Percentiles rank a stretch among this genome's conserved stretches.
Evolutionary conservation across 164 flowering plant species (phyloP).

Genomic region (Nymphaea colorata): DNA sequence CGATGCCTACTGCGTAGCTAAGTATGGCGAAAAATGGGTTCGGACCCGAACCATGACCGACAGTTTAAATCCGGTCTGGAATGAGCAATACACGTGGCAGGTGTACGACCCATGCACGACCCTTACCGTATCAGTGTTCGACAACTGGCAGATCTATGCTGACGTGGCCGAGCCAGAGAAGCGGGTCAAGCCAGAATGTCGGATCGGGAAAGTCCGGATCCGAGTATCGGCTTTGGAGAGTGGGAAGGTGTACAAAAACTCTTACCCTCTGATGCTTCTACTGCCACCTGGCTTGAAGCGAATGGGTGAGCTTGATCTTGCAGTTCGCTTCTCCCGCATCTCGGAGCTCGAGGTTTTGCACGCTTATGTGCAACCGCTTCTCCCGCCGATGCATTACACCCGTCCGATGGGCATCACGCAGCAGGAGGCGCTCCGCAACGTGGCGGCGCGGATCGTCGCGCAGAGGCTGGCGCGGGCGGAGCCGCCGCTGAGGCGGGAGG

Average conservation of each 20-base stretch:
- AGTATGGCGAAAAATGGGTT: slow-evolving; percentile 84
- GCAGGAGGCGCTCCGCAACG: slow-evolving; percentile 44
- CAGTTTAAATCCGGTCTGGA: slow-evolving; percentile 70
- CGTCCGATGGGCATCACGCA: slow-evolving; percentile 58
- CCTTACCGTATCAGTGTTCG: slow-evolving; percentile 63
- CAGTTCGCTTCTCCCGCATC: slow-evolving; percentile 38
- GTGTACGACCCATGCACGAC: slow-evolving; percentile 89
- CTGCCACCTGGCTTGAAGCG: slow-evolving; percentile 39
- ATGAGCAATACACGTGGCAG: slow-evolving; percentile 90
- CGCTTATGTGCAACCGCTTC: slow-evolving; percentile 55
- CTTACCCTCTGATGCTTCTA: slow-evolving; percentile 46
- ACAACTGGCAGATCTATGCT: slow-evolving; percentile 27
- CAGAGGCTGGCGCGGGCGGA: slow-evolving; percentile 58
- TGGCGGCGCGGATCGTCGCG: slow-evolving; percentile 41
- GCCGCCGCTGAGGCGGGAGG: slow-evolving; percentile 69
- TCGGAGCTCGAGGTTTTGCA: slow-evolving; percentile 51
- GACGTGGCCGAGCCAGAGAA: slow-evolving; percentile 25
- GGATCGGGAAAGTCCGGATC: slow-evolving; percentile 76
- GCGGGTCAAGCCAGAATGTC: slow-evolving; percentile 34
- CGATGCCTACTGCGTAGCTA: slow-evolving; percentile 75
- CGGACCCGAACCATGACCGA: slow-evolving; percentile 64
- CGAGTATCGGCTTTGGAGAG: slow-evolving; percentile 68
- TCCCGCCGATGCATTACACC: slow-evolving; percentile 78
- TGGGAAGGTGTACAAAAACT: slow-evolving; percentile 44
- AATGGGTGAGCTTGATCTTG: slow-evolving; percentile 79